Conservation (phyloP, 139 green algal species). For the Chlamydomonas eustigma region DNA sequence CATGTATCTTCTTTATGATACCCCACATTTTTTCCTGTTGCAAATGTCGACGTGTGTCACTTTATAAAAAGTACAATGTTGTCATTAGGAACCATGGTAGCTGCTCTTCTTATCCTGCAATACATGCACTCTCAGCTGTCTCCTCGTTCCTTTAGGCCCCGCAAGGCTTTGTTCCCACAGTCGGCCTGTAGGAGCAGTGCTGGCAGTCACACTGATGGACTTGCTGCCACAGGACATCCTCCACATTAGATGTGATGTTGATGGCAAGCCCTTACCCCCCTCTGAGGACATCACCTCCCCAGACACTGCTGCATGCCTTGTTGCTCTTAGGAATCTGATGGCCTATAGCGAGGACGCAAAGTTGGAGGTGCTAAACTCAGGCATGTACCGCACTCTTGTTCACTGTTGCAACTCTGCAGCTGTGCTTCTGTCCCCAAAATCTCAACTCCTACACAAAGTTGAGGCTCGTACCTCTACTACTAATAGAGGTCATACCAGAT, state of each 20-base stretch:
- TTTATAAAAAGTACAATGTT: too few species aligned
- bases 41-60: too few species aligned
- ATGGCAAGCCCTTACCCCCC: not conserved
- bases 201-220: not conserved
- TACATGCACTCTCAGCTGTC: too few species aligned
- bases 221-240: constrained; percentile 1
- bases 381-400: constrained; percentile 38
- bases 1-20: too few species aligned
- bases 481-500: too few species aligned
- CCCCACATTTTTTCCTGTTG: too few species aligned
- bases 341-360: constrained; percentile 42
- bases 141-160: not conserved
- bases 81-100: too few species aligned
- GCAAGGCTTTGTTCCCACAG: not conserved
- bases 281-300: not conserved
- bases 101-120: too few species aligned
- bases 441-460: too few species aligned
- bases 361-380: constrained; percentile 19
- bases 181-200: not conserved
- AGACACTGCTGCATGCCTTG: constrained; percentile 7
- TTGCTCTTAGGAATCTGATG: constrained; percentile 47
- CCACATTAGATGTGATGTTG: not conserved
- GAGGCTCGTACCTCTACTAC: too few species aligned
- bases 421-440: not conserved
- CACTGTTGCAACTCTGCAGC: constrained; percentile 11